Conservation (phyloP, 176 grass and related monocot species). For the Hordeum vulgare region MorexV3_pseudomolecules_assembly NC_058522.1:492965017-492965516, state of each 20-base stretch:
- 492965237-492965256: not conserved
- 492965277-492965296: not conserved
- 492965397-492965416: too few relatives aligned
- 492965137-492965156: conserved; percentile 5
- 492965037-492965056: not conserved
- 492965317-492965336: not conserved
- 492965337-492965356: too few relatives aligned
- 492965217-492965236: conserved; percentile 37
- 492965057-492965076: not conserved
- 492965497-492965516: conserved; percentile 16
- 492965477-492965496: too few relatives aligned
- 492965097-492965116: not conserved
- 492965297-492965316: not conserved
- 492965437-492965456: too few relatives aligned
- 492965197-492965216: conserved; percentile 61
- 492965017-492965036: conserved; percentile 8
- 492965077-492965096: not conserved
- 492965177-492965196: conserved; percentile 55
- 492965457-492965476: too few relatives aligned
- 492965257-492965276: not conserved
- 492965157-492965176: conserved; percentile 75
- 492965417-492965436: too few relatives aligned
- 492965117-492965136: not conserved
- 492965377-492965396: too few relatives aligned
- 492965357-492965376: too few relatives aligned